Evolutionary conservation across 2,329 filamentous ascomycete genomes (phyloP).

Genomic region (Phoma sp.): DNA sequence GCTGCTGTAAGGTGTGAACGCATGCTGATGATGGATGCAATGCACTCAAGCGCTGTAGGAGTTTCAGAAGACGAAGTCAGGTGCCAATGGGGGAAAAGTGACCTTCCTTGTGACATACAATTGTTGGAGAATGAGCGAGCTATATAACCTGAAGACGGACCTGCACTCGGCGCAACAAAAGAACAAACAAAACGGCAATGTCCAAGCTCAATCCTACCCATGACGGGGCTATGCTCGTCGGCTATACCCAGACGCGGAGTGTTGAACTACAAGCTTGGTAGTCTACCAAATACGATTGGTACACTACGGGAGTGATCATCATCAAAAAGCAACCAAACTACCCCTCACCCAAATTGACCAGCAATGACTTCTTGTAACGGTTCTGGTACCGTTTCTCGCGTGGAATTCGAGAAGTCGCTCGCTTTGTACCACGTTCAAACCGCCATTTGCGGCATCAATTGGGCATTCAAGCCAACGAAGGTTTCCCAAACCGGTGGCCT

Average conservation of each 20-base stretch:
- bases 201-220: slow-evolving; percentile 1
- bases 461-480: background rate
- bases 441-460: slow-evolving; percentile 1
- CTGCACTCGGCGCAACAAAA: slow-evolving; percentile 5
- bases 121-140: background rate
- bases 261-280: slow-evolving; percentile 7
- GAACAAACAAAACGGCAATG: background rate
- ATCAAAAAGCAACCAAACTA: background rate
- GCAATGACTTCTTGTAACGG: background rate
- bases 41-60: background rate
- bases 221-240: slow-evolving; percentile 9
- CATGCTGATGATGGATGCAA: background rate
- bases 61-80: background rate
- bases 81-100: background rate
- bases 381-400: background rate
- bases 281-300: background rate
- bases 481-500: background rate
- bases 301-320: background rate
- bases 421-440: background rate
- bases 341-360: slow-evolving; percentile 2
- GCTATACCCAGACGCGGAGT: slow-evolving; percentile 4
- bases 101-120: background rate
- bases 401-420: background rate
- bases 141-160: slow-evolving; percentile 10
- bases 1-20: background rate